phyloP scores from a whole-genome alignment of 2,329 filamentous ascomycete species.

The Xylariaceae sp. region DNA sequence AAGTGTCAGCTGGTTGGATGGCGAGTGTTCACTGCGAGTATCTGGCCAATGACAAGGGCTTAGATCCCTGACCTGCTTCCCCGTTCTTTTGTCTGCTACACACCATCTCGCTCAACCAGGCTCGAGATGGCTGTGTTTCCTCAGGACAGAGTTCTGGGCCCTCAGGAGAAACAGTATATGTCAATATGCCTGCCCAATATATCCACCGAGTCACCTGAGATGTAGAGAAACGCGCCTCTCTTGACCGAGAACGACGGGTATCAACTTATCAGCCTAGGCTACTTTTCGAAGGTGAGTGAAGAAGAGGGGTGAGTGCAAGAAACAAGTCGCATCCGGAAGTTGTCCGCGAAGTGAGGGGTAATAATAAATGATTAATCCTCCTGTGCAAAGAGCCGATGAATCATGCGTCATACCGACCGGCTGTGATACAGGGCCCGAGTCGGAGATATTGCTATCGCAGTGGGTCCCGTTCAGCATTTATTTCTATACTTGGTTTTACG shows the following conservation, averaged over 20 bases:
- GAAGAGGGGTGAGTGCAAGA: conserved; percentile 10
- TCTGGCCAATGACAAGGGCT: conserved; percentile 19
- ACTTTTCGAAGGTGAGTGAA: too few relatives aligned
- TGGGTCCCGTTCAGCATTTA: too few relatives aligned
- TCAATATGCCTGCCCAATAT: conserved; percentile 18
- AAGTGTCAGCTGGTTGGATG: conserved; percentile 37
- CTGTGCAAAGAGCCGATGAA: too few relatives aligned
- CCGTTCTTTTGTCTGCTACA: conserved; percentile 24
- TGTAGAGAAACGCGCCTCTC: conserved; percentile 17
- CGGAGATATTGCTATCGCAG: too few relatives aligned
- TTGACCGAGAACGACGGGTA: conserved; percentile 18
- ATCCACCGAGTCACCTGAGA: conserved; percentile 34
- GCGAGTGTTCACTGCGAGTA: conserved; percentile 25
- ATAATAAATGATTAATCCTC: too few relatives aligned
- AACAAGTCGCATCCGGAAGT: conserved; percentile 24
- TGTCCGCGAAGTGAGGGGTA: conserved; percentile 21
- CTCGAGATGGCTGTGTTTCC: conserved; percentile 25
- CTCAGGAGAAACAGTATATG: conserved; percentile 18
- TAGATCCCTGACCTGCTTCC: conserved; percentile 13
- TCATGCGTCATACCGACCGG: too few relatives aligned
- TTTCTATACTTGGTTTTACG: too few relatives aligned
- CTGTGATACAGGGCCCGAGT: conserved; percentile 16
- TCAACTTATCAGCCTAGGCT: conserved; percentile 7
- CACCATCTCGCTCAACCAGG: conserved; percentile 31
- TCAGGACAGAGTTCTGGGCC: conserved; percentile 27